Conservation (phyloP, 805 yeast species). For the Metschnikowia rubicola region DNA sequence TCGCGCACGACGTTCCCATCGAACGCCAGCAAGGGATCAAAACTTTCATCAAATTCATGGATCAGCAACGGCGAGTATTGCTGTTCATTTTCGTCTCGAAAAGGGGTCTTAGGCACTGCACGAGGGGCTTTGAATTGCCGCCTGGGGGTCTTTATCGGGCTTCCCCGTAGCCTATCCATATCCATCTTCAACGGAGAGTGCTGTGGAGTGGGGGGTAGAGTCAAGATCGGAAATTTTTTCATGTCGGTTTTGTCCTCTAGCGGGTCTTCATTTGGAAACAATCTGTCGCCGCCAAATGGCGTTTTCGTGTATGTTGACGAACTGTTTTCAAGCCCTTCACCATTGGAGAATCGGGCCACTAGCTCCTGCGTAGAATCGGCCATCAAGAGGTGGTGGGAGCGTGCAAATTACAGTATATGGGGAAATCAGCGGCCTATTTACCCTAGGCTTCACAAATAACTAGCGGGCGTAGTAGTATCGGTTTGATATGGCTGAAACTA, state of each 20-base stretch:
- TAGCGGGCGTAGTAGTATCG: too few species aligned
- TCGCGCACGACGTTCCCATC: constrained; percentile 1
- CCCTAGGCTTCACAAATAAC: too few species aligned
- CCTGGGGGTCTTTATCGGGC: constrained; percentile 12
- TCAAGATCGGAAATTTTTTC: neutral
- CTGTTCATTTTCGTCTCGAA: neutral
- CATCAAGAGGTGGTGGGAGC: neutral
- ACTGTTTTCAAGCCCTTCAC: neutral
- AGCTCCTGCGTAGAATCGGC: constrained; percentile 15
- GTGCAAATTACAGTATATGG: too few species aligned
- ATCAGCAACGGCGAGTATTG: constrained; percentile 2
- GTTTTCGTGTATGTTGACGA: neutral
- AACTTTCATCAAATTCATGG: constrained; percentile 1
- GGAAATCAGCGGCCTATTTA: too few species aligned
- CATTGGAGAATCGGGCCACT: constrained; percentile 8
- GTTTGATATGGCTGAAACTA: neutral
- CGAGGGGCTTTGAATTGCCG: constrained; percentile 5
- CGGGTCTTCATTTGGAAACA: constrained; percentile 6
- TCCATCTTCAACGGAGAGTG: constrained; percentile 9
- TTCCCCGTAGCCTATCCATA: constrained; percentile 13
- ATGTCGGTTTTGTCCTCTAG: constrained; percentile 4
- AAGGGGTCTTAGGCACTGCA: neutral
- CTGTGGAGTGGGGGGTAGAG: constrained; percentile 11
- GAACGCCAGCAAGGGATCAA: neutral
- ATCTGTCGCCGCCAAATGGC: constrained; percentile 7